A percentile compares a stretch with the other conserved stretches of the same genome.
Evolutionary conservation across 164 flowering plant genomes (phyloP).

Genomic region (Piper betle): DNA sequence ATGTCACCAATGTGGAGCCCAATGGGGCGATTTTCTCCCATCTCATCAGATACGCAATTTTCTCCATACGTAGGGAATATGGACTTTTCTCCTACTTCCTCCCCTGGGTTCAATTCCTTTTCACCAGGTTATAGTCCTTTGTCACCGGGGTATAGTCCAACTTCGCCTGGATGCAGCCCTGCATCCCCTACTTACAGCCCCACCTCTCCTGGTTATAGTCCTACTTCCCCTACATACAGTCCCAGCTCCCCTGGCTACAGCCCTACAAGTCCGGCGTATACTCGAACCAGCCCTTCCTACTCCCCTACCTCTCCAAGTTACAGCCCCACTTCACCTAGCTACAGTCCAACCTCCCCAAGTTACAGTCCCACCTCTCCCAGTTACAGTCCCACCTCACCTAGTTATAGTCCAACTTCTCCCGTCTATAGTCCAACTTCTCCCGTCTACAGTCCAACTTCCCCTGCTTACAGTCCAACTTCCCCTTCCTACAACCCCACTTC

Average conservation of each 20-base stretch:
- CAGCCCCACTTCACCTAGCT: constrained; percentile 72
- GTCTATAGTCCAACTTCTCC: constrained; percentile 87
- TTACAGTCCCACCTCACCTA: constrained; percentile 87
- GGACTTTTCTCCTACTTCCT: constrained; percentile 86
- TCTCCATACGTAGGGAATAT: constrained; percentile 90
- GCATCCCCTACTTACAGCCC: constrained; percentile 90
- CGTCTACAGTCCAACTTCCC: constrained; percentile 80
- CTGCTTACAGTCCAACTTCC: constrained; percentile 82
- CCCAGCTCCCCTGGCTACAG: constrained; percentile 90
- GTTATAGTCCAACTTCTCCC: constrained; percentile 81
- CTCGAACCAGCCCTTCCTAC: constrained; percentile 82
- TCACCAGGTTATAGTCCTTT: constrained; percentile 90
- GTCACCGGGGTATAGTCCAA: constrained; percentile 87
- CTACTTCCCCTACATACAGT: too few species aligned
- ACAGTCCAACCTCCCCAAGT: constrained; percentile 73
- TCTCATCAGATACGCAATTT: constrained; percentile 64
- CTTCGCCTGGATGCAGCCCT: constrained; percentile 93
- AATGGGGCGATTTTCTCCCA: constrained; percentile 61
- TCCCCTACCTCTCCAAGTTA: constrained; percentile 67
- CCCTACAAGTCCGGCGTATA: constrained; percentile 81
- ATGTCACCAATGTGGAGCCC: constrained; percentile 95
- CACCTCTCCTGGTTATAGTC: constrained; percentile 83
- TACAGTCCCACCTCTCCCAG: constrained; percentile 81
- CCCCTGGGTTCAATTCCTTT: constrained; percentile 83
- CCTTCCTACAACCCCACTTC: constrained; percentile 93